These are phyloP conservation scores for Malassezia dermatis DNA, from an alignment of 1,284 basidiomycete species.

Conservation along the genomic window DNA sequence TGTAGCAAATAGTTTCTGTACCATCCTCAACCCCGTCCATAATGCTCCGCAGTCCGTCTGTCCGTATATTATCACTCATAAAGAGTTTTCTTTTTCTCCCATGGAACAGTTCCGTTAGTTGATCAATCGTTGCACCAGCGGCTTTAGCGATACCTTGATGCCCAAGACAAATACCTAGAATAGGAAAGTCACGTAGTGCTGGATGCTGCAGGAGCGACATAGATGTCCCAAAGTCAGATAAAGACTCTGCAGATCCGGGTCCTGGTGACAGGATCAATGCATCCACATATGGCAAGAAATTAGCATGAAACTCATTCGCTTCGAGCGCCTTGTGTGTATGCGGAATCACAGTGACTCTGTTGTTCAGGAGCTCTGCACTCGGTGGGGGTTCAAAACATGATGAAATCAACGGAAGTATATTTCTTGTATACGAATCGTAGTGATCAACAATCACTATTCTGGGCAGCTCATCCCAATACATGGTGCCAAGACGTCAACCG, in stretches of 20 bases:
- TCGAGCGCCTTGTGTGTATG: constrained; percentile 31
- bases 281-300: constrained; percentile 37
- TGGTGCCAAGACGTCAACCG: not conserved
- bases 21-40: constrained; percentile 55
- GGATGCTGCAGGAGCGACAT: constrained; percentile 25
- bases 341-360: constrained; percentile 34
- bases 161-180: constrained; percentile 83
- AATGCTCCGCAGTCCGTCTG: constrained; percentile 52
- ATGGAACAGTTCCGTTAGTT: constrained; percentile 27
- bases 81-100: constrained; percentile 27
- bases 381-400: not conserved
- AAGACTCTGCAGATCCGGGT: constrained; percentile 32
- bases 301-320: constrained; percentile 20
- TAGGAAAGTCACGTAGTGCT: constrained; percentile 53
- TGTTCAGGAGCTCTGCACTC: constrained; percentile 6
- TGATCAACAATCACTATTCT: constrained; percentile 43
- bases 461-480: constrained; percentile 19
- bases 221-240: constrained; percentile 35
- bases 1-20: constrained; percentile 72
- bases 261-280: constrained; percentile 43
- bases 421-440: constrained; percentile 46
- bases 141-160: constrained; percentile 77
- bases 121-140: constrained; percentile 55
- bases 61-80: not conserved
- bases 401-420: constrained; percentile 33